Percentiles rank a stretch among this genome's conserved stretches.
Conservation (phyloP, 306 rosid species). For the Cotoneaster glaucophyllus region DNA sequence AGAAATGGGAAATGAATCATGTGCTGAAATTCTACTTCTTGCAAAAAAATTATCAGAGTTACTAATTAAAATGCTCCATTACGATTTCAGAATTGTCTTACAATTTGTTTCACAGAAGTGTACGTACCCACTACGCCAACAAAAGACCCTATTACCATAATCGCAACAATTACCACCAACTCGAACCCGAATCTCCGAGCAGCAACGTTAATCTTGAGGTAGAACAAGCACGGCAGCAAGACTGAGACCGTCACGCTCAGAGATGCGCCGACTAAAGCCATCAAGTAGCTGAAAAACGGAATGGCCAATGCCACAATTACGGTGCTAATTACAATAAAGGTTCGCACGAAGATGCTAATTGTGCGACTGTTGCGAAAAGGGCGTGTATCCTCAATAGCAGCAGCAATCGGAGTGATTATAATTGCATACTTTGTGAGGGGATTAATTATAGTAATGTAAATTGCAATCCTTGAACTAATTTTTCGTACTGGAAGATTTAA, state of each 20-base stretch:
- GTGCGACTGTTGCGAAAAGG: not conserved
- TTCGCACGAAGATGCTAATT: slow-evolving; percentile 40
- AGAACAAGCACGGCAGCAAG: slow-evolving; percentile 55
- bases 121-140: slow-evolving; percentile 48
- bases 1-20: not conserved
- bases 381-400: slow-evolving; percentile 43
- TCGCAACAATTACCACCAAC: slow-evolving; percentile 26
- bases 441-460: slow-evolving; percentile 48
- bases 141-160: slow-evolving; percentile 36
- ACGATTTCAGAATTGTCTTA: slow-evolving; percentile 9
- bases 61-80: not conserved
- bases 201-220: slow-evolving; percentile 53
- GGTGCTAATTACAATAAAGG: slow-evolving; percentile 39
- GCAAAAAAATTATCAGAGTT: not conserved
- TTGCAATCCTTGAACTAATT: slow-evolving; percentile 46
- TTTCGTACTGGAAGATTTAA: slow-evolving; percentile 49
- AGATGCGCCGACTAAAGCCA: slow-evolving; percentile 64
- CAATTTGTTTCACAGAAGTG: slow-evolving; percentile 36
- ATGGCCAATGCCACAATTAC: slow-evolving; percentile 41
- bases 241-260: slow-evolving; percentile 33
- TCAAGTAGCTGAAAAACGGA: slow-evolving; percentile 58
- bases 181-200: slow-evolving; percentile 42
- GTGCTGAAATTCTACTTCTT: not conserved
- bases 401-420: slow-evolving; percentile 43
- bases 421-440: slow-evolving; percentile 66